Conservation (phyloP, 805 yeast species). For the Blastobotrys terrestris region DNA sequence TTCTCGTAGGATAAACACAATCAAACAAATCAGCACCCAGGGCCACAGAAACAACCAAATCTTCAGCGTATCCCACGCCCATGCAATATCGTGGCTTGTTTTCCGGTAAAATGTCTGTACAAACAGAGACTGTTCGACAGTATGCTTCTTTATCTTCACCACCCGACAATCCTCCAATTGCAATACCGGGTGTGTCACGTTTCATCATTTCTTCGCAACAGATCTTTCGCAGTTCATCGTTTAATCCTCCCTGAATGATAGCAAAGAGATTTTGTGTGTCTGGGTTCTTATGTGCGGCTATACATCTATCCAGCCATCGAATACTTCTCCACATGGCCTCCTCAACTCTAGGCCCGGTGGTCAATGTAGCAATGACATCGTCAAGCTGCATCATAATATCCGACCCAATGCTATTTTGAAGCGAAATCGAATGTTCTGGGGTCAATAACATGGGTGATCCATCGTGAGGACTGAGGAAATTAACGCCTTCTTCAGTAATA, state of each 20-base stretch:
- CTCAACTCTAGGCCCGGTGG: conserved; percentile 40
- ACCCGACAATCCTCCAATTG: conserved; percentile 43
- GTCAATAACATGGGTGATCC: conserved; percentile 41
- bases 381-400: conserved; percentile 44
- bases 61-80: conserved; percentile 46
- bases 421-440: conserved; percentile 41
- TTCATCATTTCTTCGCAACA: conserved; percentile 40
- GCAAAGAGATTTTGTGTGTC: conserved; percentile 39
- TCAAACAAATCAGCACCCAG: conserved; percentile 43
- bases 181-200: conserved; percentile 42
- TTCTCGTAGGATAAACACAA: conserved; percentile 42
- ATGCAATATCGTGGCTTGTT: conserved; percentile 40
- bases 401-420: conserved; percentile 40
- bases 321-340: conserved; percentile 41
- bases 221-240: conserved; percentile 31
- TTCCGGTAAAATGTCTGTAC: conserved; percentile 38
- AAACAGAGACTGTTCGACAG: conserved; percentile 35
- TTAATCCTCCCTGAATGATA: conserved; percentile 43
- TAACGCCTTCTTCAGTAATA: conserved; percentile 42
- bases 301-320: conserved; percentile 41
- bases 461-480: conserved; percentile 40
- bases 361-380: conserved; percentile 40
- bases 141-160: conserved; percentile 39
- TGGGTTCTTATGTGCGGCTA: conserved; percentile 38
- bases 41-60: conserved; percentile 40